Percentiles rank a stretch among this genome's conserved stretches.
Evolutionary conservation across 2,329 filamentous ascomycete genomes (phyloP).

Genomic region (Ceratocystis ficicola): DNA sequence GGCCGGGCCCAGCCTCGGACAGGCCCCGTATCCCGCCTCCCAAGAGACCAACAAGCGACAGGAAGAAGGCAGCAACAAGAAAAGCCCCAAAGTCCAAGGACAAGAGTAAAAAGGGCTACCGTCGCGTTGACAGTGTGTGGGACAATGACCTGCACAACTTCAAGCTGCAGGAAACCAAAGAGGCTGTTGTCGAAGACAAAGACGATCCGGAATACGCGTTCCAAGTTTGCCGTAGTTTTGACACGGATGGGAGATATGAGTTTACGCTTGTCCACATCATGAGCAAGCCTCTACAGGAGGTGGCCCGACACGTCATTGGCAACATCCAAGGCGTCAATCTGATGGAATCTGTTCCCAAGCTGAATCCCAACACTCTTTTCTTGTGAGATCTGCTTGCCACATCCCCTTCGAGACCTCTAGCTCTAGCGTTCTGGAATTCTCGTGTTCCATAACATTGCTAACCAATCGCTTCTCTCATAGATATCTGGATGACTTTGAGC

Average conservation of each 20-base stretch:
- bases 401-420: background rate
- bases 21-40: too few relatives aligned
- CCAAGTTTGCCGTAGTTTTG: background rate
- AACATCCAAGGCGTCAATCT: slow-evolving; percentile 49
- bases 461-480: slow-evolving; percentile 30
- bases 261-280: slow-evolving; percentile 69
- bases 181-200: slow-evolving; percentile 33
- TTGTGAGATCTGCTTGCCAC: slow-evolving; percentile 33
- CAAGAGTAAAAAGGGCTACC: slow-evolving; percentile 27
- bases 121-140: slow-evolving; percentile 43
- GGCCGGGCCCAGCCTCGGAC: too few relatives aligned
- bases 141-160: slow-evolving; percentile 39
- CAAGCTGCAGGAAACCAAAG: slow-evolving; percentile 44
- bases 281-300: slow-evolving; percentile 63
- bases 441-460: background rate
- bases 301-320: slow-evolving; percentile 34
- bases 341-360: slow-evolving; percentile 63
- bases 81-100: background rate
- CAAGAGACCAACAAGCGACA: background rate
- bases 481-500: slow-evolving; percentile 66
- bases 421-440: background rate
- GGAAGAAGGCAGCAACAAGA: background rate
- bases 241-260: slow-evolving; percentile 58
- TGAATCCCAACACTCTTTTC: slow-evolving; percentile 61
- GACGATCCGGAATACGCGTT: slow-evolving; percentile 1